Evolutionary conservation across 2,329 filamentous ascomycete genomes (phyloP).

Genomic region (Penicillium occitanis): DNA sequence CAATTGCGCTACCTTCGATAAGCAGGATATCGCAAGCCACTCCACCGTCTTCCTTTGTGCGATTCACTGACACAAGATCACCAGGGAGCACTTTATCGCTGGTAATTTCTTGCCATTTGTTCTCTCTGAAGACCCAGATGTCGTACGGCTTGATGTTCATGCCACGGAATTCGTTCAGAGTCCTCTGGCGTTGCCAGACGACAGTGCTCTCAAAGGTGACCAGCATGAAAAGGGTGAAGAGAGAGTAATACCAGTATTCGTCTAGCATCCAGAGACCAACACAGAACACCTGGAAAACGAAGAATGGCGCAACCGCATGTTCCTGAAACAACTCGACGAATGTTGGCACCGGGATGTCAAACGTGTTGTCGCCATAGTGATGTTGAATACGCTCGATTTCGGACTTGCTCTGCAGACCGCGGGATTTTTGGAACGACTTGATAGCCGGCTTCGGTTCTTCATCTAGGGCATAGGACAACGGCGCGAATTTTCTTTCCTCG

Average conservation of each 20-base stretch:
- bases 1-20: conserved; percentile 91
- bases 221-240: conserved; percentile 98
- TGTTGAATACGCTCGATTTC: conserved; percentile 79
- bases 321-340: conserved; percentile 97
- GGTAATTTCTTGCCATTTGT: conserved; percentile 82
- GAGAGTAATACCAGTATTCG: conserved; percentile 99
- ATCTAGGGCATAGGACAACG: conserved; percentile 81
- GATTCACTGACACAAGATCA: conserved; percentile 85
- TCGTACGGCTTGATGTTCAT: conserved; percentile 99
- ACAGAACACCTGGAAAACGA: conserved; percentile 98
- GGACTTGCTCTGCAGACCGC: conserved; percentile 70
- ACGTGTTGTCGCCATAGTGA: conserved; percentile 93
- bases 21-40: conserved; percentile 97
- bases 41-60: conserved; percentile 94
- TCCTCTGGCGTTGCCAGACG: conserved; percentile 97
- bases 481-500: conserved; percentile 71
- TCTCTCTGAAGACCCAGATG: conserved; percentile 82
- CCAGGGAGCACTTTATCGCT: conserved; percentile 92
- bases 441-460: conserved; percentile 77
- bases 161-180: conserved; percentile 90
- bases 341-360: conserved; percentile 95
- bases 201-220: conserved; percentile 97
- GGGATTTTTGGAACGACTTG: conserved; percentile 73
- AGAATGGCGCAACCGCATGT: conserved; percentile 97
- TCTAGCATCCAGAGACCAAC: conserved; percentile 98